Evolutionary conservation across 2,329 filamentous ascomycete genomes (phyloP).

Genomic region (Ploettnerulaceae sp.): DNA sequence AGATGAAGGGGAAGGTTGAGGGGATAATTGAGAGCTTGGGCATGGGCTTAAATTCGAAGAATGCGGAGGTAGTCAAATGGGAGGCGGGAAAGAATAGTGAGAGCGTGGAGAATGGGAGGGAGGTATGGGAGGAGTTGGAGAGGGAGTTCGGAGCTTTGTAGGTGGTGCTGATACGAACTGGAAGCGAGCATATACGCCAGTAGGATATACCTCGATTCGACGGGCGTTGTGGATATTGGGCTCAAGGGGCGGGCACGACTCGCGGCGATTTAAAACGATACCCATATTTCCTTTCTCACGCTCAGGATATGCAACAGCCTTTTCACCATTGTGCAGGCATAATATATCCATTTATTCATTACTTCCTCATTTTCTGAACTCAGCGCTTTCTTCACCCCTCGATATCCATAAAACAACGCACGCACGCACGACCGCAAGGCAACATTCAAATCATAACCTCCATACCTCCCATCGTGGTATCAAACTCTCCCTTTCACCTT

Average conservation of each 20-base stretch:
- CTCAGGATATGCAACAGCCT: no score
- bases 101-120: conserved; percentile 24
- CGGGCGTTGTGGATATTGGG: not conserved
- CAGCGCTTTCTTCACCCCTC: no score
- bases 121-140: conserved; percentile 42
- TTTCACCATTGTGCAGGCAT: no score
- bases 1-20: conserved; percentile 67
- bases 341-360: no score
- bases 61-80: not conserved
- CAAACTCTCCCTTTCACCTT: not conserved
- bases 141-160: conserved; percentile 37
- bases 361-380: no score
- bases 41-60: conserved; percentile 37
- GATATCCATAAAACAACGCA: not conserved
- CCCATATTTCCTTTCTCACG: no score
- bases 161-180: not conserved
- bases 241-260: no score
- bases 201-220: no score
- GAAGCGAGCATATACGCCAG: not conserved
- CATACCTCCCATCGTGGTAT: not conserved
- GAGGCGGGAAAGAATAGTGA: conserved; percentile 16
- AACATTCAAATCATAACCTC: not conserved
- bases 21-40: conserved; percentile 66
- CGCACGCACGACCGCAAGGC: not conserved
- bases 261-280: no score